A percentile compares a stretch with the other conserved stretches of the same genome.
phyloP scores from a whole-genome alignment of 345 rosid species.

The Nasturtium officinale region DNA sequence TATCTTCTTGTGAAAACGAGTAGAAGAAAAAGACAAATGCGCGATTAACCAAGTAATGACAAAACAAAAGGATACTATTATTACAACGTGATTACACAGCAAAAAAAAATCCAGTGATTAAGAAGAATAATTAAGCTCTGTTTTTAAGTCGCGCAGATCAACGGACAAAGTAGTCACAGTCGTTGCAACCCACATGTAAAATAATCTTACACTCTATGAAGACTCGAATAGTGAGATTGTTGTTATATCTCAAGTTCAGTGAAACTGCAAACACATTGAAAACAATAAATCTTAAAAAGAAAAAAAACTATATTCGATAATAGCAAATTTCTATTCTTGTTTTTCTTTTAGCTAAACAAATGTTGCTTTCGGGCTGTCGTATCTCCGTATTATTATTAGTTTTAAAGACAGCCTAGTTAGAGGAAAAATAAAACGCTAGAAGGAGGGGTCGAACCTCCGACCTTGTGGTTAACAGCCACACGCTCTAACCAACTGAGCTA shows the following conservation, averaged over 20 bases:
- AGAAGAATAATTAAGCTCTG: background rate
- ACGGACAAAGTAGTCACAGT: no score
- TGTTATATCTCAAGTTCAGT: no score
- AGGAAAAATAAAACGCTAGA: constrained; percentile 57
- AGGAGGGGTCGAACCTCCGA: constrained; percentile 89
- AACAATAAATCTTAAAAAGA: no score
- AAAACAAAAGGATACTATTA: background rate
- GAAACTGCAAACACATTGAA: no score
- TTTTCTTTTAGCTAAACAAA: background rate
- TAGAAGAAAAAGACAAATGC: background rate
- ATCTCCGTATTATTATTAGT: no score
- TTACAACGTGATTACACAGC: background rate
- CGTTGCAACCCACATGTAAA: background rate
- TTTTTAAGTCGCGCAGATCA: no score
- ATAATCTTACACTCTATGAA: no score
- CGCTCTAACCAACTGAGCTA: constrained; percentile 96
- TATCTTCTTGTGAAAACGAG: background rate
- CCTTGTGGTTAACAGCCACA: constrained; percentile 97
- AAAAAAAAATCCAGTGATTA: background rate
- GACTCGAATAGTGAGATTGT: no score
- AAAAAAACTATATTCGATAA: background rate
- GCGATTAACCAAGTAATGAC: background rate
- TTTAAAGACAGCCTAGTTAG: no score
- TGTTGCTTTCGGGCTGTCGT: background rate
- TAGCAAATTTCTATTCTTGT: background rate